phyloP scores from a whole-genome alignment of 164 flowering plant species.

The Aristolochia californica region DNA sequence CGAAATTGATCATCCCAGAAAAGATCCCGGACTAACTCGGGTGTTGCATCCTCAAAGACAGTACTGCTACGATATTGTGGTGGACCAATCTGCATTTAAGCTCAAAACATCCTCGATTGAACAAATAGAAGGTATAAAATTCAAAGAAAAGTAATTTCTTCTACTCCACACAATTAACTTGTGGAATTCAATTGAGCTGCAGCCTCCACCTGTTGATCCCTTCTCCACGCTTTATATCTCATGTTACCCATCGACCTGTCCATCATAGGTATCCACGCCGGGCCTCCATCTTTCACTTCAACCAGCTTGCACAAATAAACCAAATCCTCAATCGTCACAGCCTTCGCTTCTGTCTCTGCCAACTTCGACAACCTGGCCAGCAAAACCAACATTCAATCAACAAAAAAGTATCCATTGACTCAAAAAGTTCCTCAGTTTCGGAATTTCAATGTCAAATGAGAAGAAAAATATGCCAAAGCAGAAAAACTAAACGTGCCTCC shows the following conservation, averaged over 20 bases:
- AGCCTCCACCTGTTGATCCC: constrained; percentile 51
- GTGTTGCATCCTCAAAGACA: constrained; percentile 57
- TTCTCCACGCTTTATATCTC: constrained; percentile 80
- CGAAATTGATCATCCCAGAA: constrained; percentile 84
- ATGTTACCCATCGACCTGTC: constrained; percentile 49
- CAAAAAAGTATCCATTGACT: not conserved
- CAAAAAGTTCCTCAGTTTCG: not conserved
- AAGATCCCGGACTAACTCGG: constrained; percentile 66
- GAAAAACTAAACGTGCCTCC: constrained; percentile 29
- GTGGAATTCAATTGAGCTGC: not conserved
- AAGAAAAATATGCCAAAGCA: not conserved
- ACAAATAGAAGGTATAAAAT: constrained; percentile 5
- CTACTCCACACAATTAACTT: too few relatives aligned
- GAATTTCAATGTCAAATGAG: not conserved
- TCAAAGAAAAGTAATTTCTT: not conserved
- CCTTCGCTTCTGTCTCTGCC: constrained; percentile 17
- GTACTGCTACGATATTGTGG: constrained; percentile 68
- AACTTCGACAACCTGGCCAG: constrained; percentile 26
- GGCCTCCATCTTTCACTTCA: constrained; percentile 76
- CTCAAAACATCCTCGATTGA: constrained; percentile 1
- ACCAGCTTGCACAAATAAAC: constrained; percentile 41
- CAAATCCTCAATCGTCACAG: constrained; percentile 45
- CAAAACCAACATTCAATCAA: constrained; percentile 1
- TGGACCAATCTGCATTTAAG: constrained; percentile 42
- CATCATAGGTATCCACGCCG: constrained; percentile 77